Conservation (phyloP, 2,329 filamentous ascomycete genomes). For the Ilyonectria robusta region DNA sequence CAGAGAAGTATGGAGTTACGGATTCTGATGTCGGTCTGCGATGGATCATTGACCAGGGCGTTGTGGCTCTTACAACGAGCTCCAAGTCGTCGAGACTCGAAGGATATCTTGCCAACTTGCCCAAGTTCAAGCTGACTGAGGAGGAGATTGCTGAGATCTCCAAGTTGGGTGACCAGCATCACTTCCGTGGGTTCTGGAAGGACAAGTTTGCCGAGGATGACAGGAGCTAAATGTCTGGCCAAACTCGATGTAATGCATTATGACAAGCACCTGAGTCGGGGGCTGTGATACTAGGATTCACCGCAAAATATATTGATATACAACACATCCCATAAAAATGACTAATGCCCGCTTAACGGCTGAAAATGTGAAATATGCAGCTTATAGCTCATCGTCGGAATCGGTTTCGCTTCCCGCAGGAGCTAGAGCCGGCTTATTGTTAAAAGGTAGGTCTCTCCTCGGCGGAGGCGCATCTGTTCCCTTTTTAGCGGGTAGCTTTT, state of each 20-base stretch:
- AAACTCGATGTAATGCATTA: constrained; percentile 4
- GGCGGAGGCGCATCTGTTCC: constrained; percentile 52
- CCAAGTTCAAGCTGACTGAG: constrained; percentile 70
- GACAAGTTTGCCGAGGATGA: constrained; percentile 68
- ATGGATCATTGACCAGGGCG: constrained; percentile 73
- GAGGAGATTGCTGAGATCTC: constrained; percentile 71
- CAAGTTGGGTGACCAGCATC: constrained; percentile 70
- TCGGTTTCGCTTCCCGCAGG: constrained; percentile 63
- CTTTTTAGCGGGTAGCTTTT: constrained; percentile 37
- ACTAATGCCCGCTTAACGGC: not conserved
- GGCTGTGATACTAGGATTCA: not conserved
- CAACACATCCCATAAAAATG: not conserved
- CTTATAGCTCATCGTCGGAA: constrained; percentile 70
- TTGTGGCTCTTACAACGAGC: constrained; percentile 73
- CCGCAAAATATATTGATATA: constrained; percentile 12
- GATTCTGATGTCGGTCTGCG: constrained; percentile 70
- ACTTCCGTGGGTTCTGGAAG: constrained; percentile 73
- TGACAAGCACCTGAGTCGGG: constrained; percentile 1
- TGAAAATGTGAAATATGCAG: constrained; percentile 19
- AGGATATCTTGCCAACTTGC: constrained; percentile 66
- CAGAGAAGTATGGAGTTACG: constrained; percentile 71
- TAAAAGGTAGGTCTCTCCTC: constrained; percentile 62
- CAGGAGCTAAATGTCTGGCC: constrained; percentile 44
- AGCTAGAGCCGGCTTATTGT: constrained; percentile 49
- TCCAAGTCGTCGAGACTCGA: constrained; percentile 70